Percentiles rank a stretch among this genome's conserved stretches.
phyloP scores from a whole-genome alignment of 140 eudicot genomes.

The Flaveria floridana region DNA sequence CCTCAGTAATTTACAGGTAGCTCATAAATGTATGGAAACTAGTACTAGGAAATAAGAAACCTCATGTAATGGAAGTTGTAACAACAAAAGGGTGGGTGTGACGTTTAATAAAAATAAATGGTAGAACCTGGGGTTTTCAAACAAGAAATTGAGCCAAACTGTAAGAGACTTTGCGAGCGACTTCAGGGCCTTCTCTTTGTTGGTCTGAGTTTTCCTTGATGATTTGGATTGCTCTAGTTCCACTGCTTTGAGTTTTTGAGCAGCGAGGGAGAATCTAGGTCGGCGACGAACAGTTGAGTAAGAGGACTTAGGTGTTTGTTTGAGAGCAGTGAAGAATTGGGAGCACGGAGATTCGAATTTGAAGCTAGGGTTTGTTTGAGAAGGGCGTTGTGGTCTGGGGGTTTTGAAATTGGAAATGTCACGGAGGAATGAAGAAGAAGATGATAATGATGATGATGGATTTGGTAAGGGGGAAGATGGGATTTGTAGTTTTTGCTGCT shows the following conservation, averaged over 20 bases:
- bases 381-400: constrained; percentile 62
- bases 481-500: constrained; percentile 27
- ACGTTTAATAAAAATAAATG: background rate
- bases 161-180: constrained; percentile 76
- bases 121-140: constrained; percentile 63
- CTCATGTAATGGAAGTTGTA: background rate
- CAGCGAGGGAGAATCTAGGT: constrained; percentile 38
- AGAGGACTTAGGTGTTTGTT: constrained; percentile 57
- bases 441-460: constrained; percentile 19
- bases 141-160: constrained; percentile 87
- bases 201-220: constrained; percentile 54
- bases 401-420: constrained; percentile 92
- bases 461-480: constrained; percentile 54
- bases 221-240: constrained; percentile 78
- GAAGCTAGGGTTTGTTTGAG: constrained; percentile 35
- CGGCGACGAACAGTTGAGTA: constrained; percentile 40
- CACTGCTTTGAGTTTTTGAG: constrained; percentile 54
- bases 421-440: constrained; percentile 45
- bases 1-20: too few species aligned
- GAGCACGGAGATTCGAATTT: constrained; percentile 37
- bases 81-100: background rate
- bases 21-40: too few species aligned
- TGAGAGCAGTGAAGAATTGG: constrained; percentile 62
- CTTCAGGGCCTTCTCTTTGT: constrained; percentile 62
- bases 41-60: background rate